A percentile compares a stretch with the other conserved stretches of the same genome.
Evolutionary conservation across 176 grass and related monocot genomes (phyloP).

Genomic region (Saccharum officinarum): DNA sequence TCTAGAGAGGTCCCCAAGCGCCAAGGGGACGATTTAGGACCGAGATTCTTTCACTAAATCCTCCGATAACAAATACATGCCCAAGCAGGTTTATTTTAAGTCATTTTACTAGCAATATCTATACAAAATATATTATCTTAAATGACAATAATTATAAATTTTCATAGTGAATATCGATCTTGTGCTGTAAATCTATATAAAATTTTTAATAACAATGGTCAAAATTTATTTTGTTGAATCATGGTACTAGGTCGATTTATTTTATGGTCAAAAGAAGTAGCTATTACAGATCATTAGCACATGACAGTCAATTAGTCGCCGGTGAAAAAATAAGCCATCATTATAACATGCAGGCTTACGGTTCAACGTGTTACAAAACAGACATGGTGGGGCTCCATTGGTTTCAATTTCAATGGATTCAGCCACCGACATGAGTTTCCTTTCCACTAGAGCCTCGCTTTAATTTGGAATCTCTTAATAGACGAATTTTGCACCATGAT

Average conservation of each 20-base stretch:
- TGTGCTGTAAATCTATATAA: neutral
- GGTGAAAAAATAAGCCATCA: neutral
- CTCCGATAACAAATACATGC: no score
- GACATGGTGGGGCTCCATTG: neutral
- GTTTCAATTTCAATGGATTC: neutral
- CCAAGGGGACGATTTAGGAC: no score
- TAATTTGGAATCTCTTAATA: neutral
- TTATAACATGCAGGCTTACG: neutral
- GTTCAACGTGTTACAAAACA: neutral
- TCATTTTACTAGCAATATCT: no score
- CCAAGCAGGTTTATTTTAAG: no score
- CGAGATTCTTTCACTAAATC: no score
- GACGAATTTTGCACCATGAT: no score
- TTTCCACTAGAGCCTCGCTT: neutral
- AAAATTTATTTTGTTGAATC: no score
- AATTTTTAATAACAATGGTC: neutral
- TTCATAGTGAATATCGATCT: neutral
- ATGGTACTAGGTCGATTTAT: neutral
- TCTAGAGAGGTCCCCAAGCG: no score
- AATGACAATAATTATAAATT: no score
- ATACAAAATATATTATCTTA: no score
- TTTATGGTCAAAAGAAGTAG: neutral
- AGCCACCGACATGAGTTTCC: neutral
- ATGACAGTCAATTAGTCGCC: neutral
- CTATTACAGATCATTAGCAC: neutral